A percentile compares a stretch with the other conserved stretches of the same genome.
phyloP scores from a whole-genome alignment of 805 yeast genomes.

The Starmerella apicola region DNA sequence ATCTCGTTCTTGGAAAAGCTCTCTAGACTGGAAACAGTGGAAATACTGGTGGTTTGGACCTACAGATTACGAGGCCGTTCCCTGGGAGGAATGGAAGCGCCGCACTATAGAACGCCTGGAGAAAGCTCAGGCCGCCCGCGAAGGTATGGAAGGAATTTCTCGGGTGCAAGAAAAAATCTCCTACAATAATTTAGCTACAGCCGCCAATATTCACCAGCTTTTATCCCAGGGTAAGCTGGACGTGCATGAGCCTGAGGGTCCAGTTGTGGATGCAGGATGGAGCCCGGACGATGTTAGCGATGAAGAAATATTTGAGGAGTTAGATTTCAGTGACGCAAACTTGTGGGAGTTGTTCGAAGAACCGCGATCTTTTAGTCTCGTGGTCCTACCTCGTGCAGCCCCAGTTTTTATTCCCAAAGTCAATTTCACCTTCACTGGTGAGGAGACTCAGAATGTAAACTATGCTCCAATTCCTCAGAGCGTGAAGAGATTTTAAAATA shows the following conservation, averaged over 20 bases:
- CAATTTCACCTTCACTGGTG: not conserved
- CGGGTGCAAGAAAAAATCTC: constrained; percentile 1
- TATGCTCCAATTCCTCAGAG: constrained; percentile 14
- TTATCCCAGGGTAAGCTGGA: constrained; percentile 4
- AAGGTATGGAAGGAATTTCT: constrained; percentile 1
- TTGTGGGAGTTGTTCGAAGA: constrained; percentile 14
- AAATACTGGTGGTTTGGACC: constrained; percentile 61
- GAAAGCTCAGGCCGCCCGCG: constrained; percentile 11
- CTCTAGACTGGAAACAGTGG: constrained; percentile 3
- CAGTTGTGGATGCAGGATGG: constrained; percentile 4
- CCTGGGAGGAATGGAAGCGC: constrained; percentile 23
- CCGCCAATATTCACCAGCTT: constrained; percentile 4
- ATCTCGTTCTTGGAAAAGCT: not conserved
- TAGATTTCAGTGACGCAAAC: constrained; percentile 9
- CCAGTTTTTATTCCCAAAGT: constrained; percentile 10
- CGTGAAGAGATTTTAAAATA: constrained; percentile 7
- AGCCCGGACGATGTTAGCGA: constrained; percentile 5
- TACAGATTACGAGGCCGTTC: constrained; percentile 41
- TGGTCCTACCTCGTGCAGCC: constrained; percentile 11
- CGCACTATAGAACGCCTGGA: constrained; percentile 19
- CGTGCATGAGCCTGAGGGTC: constrained; percentile 9
- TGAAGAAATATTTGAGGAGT: constrained; percentile 13
- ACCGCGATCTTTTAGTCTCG: constrained; percentile 6
- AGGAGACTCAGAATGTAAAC: constrained; percentile 12
- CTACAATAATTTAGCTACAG: constrained; percentile 2